Base-by-base conservation (phyloP, 2,329 filamentous ascomycete species). In the Diaporthe ilicicola region DNA sequence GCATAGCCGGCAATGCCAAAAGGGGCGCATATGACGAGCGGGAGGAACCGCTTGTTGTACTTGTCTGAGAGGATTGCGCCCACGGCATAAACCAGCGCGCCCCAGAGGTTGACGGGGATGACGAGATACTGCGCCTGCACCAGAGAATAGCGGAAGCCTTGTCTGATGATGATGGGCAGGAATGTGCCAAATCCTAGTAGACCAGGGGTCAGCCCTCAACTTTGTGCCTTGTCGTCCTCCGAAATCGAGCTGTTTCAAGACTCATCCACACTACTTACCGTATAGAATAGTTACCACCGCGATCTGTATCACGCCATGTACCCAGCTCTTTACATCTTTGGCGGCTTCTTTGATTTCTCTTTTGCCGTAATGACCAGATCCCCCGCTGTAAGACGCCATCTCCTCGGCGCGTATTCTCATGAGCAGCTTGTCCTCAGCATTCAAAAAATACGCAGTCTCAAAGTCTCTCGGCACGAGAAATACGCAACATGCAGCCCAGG, bases 91-190 rank as follows among this genome's bases (percentile, higher is more conserved):
- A 82, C 78, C 5, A 82, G 44, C 0, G 81, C 79, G 1, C 80
- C 82, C 81, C 81, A 82, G 29, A 83, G 51, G 66, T 82, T 82
- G n/a, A 82, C 80, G 0, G 81, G 81, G 22, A 83, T 82, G 10
- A 82, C 80, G 4, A 83, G 75, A 65, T 83, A 83, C 73, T 79
- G 73, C 56, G 80, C 79, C 73, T 83, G 78, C 13, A 81, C 76
- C 1, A 80, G 80, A 1, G 80, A 80, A 67, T 81, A 82, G 27
- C 80, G 75, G 70, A 83, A 82, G 2, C 76, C 76, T 2, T 82
- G 78, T 24, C 80, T 79, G 56, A 83, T 82, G 61, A 83, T 83
- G 59, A 83, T 82, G 0, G 82, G 82, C 1, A 84, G 73, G 61
- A 84, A 84, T 0, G 81, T 83, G 3, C 81, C 79, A 48, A 83